phyloP scores from a whole-genome alignment of 176 grass and related monocot species.

The Bothriochloa decipiens region DNA sequence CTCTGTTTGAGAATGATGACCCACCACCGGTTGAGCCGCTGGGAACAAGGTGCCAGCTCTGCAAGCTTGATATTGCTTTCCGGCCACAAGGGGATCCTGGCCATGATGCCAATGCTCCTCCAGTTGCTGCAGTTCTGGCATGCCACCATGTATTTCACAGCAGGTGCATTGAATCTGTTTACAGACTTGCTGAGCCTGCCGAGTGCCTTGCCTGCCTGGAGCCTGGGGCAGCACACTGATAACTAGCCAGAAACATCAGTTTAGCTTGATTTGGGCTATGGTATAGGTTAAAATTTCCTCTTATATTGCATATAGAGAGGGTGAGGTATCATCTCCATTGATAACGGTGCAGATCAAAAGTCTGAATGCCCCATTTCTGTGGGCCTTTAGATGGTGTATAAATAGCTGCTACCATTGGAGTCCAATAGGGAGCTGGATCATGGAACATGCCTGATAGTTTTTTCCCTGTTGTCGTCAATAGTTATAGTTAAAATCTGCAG shows the following conservation, averaged over 20 bases:
- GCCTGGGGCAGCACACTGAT: conserved; percentile 2
- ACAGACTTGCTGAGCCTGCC: conserved; percentile 46
- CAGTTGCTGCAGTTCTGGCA: conserved; percentile 48
- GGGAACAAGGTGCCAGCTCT: conserved; percentile 65
- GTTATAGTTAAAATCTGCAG: background rate
- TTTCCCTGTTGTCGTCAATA: background rate
- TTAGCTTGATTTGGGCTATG: conserved; percentile 28
- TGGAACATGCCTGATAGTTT: background rate
- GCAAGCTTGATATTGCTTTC: conserved; percentile 65
- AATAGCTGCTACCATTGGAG: conserved; percentile 32
- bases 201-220: conserved; percentile 51
- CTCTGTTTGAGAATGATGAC: conserved; percentile 29
- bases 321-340: conserved; percentile 23
- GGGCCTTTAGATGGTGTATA: conserved; percentile 20
- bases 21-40: conserved; percentile 41
- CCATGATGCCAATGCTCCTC: conserved; percentile 41
- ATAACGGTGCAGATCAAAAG: background rate
- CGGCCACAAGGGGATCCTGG: conserved; percentile 23
- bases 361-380: conserved; percentile 13
- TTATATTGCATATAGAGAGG: conserved; percentile 42
- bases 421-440: conserved; percentile 23
- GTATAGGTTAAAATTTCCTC: background rate
- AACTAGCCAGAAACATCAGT: background rate
- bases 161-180: conserved; percentile 60
- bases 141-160: conserved; percentile 64